These are phyloP conservation scores for Elsinoe australis DNA, from an alignment of 2,329 filamentous ascomycete genomes.

Conservation along the genomic window DNA sequence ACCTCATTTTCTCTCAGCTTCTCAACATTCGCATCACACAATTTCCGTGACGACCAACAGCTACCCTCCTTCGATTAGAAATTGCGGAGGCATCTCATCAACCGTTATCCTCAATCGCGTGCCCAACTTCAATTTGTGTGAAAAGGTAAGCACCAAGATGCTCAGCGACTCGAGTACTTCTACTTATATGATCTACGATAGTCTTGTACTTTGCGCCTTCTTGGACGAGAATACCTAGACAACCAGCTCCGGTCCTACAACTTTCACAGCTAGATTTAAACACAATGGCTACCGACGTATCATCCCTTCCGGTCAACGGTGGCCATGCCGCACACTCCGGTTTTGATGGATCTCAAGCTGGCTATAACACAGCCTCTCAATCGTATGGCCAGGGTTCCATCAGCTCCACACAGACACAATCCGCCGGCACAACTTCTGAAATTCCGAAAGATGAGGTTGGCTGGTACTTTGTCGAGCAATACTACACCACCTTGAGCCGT, in stretches of 20 bases:
- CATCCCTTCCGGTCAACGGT: constrained; percentile 41
- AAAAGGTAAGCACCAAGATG: not conserved
- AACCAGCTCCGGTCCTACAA: too few relatives aligned
- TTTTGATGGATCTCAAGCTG: constrained; percentile 33
- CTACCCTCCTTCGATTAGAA: not conserved
- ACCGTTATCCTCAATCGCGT: not conserved
- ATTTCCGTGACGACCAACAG: not conserved
- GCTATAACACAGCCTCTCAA: constrained; percentile 27
- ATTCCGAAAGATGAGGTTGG: constrained; percentile 86
- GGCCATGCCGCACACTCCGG: constrained; percentile 38
- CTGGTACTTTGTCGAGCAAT: constrained; percentile 99
- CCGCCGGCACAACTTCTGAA: constrained; percentile 28
- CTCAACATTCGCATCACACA: not conserved
- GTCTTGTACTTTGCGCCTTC: not conserved
- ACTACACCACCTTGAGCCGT: constrained; percentile 96
- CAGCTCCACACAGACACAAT: constrained; percentile 22
- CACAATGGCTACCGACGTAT: constrained; percentile 35
- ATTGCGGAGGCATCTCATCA: constrained; percentile 3
- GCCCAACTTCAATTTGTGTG: not conserved
- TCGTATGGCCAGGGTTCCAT: constrained; percentile 22
- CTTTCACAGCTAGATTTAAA: too few relatives aligned
- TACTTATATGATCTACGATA: not conserved
- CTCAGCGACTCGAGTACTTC: too few relatives aligned
- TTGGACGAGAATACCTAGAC: not conserved
- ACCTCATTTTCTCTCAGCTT: too few relatives aligned